Conservation (phyloP, 306 rosid species). For the Pyrus communis region DNA sequence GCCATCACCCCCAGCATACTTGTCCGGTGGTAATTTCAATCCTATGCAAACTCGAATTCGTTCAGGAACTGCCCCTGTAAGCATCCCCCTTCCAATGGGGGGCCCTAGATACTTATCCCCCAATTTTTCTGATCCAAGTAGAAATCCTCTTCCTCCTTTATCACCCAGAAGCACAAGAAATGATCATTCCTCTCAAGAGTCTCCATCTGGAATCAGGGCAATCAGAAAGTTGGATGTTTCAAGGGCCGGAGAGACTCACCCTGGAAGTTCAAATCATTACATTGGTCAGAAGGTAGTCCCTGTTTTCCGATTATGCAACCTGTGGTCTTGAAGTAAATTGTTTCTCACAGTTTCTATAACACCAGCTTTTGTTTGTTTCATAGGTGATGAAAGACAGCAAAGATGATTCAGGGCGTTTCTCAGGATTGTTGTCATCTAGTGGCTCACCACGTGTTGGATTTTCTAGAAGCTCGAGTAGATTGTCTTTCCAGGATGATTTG, state of each 20-base stretch:
- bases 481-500: constrained; percentile 81
- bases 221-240: constrained; percentile 53
- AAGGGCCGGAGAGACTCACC: constrained; percentile 43
- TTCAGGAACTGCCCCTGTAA: constrained; percentile 74
- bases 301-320: background rate
- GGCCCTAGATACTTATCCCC: constrained; percentile 59
- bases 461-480: constrained; percentile 77
- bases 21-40: constrained; percentile 29
- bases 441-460: constrained; percentile 78
- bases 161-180: constrained; percentile 57
- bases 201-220: constrained; percentile 69
- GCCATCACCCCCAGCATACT: constrained; percentile 60
- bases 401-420: constrained; percentile 83
- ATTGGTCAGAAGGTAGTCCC: constrained; percentile 56
- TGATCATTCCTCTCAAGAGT: constrained; percentile 67
- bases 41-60: constrained; percentile 37
- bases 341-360: constrained; percentile 22
- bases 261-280: constrained; percentile 23
- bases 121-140: constrained; percentile 63
- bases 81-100: constrained; percentile 54
- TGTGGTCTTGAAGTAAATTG: constrained; percentile 14
- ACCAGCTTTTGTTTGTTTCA: constrained; percentile 14
- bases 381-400: constrained; percentile 60
- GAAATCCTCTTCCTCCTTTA: constrained; percentile 69
- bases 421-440: constrained; percentile 77